Evolutionary conservation across 345 rosid genomes (phyloP).

Genomic region (Brassica cretica): DNA sequence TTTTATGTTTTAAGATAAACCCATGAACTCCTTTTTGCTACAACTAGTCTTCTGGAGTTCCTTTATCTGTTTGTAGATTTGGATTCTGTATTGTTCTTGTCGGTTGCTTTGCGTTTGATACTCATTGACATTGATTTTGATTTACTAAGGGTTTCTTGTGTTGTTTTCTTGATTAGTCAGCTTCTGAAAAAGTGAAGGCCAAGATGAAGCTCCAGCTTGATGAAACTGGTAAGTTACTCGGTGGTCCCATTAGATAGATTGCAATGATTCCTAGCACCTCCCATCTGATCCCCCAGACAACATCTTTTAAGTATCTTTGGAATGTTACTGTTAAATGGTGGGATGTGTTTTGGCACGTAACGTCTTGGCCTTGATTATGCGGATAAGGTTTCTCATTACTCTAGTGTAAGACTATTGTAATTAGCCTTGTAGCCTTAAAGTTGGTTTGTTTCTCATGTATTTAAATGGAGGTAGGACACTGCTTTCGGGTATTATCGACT

Average conservation of each 20-base stretch:
- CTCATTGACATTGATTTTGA: too few relatives aligned
- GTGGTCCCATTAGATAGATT: slow-evolving; percentile 21
- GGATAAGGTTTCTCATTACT: slow-evolving; percentile 11
- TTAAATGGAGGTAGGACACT: slow-evolving; percentile 11
- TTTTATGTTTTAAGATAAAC: too few relatives aligned
- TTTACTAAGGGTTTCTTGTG: too few relatives aligned
- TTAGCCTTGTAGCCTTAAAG: slow-evolving; percentile 5
- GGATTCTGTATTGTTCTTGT: too few relatives aligned
- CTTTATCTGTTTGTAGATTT: too few relatives aligned
- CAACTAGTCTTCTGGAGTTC: too few relatives aligned
- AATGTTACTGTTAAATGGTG: not conserved
- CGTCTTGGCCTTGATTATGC: slow-evolving; percentile 15
- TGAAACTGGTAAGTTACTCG: slow-evolving; percentile 61
- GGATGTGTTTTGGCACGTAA: slow-evolving; percentile 16
- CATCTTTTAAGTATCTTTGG: slow-evolving; percentile 22
- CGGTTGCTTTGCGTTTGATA: not conserved
- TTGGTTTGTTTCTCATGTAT: not conserved
- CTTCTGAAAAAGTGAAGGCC: slow-evolving; percentile 64
- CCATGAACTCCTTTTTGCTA: too few relatives aligned
- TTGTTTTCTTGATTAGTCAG: too few relatives aligned
- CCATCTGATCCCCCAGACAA: slow-evolving; percentile 8
- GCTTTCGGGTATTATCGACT: not conserved
- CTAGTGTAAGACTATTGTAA: slow-evolving; percentile 16
- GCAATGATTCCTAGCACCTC: slow-evolving; percentile 20
- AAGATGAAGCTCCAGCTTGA: slow-evolving; percentile 87